Evolutionary conservation across 352 stramenopile genomes (phyloP).

Genomic region (Pythium coloratum): DNA sequence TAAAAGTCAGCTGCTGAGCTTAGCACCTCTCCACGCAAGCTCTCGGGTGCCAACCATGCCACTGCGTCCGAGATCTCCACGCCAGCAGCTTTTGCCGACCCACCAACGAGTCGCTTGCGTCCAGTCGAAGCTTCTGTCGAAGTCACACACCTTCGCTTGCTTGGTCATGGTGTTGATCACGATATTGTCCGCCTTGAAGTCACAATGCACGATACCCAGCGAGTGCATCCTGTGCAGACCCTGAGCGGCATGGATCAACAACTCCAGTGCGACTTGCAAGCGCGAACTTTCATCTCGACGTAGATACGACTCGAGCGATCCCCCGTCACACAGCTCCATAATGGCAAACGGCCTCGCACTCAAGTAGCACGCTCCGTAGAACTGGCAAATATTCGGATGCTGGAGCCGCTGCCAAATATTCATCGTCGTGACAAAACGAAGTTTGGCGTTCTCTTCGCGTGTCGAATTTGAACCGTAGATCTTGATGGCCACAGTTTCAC

Average conservation of each 20-base stretch:
- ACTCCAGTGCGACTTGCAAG: background rate
- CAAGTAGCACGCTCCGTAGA: slow-evolving; percentile 9
- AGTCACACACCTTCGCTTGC: slow-evolving; percentile 5
- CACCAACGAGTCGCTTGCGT: background rate
- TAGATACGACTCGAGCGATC: slow-evolving; percentile 1
- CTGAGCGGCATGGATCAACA: slow-evolving; percentile 8
- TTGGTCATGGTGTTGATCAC: background rate
- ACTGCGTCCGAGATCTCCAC: slow-evolving; percentile 15
- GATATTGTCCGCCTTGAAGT: slow-evolving; percentile 16
- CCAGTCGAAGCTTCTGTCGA: slow-evolving; percentile 16
- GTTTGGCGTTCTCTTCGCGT: background rate
- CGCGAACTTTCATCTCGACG: background rate
- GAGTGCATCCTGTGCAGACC: slow-evolving; percentile 4
- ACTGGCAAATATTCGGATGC: slow-evolving; percentile 3
- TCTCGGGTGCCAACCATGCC: slow-evolving; percentile 23
- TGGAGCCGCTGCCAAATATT: slow-evolving; percentile 6
- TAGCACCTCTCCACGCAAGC: slow-evolving; percentile 16
- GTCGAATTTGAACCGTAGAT: background rate
- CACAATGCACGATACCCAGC: slow-evolving; percentile 10
- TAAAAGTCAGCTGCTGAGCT: slow-evolving; percentile 24
- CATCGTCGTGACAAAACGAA: background rate
- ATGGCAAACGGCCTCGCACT: background rate
- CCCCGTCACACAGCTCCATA: slow-evolving; percentile 13
- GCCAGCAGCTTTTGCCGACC: background rate
- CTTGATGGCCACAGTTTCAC: slow-evolving; percentile 1